A percentile compares a stretch with the other conserved stretches of the same genome.
Evolutionary conservation across 2,329 filamentous ascomycete species (phyloP).

Genomic region (Fusarium mundagurra): DNA sequence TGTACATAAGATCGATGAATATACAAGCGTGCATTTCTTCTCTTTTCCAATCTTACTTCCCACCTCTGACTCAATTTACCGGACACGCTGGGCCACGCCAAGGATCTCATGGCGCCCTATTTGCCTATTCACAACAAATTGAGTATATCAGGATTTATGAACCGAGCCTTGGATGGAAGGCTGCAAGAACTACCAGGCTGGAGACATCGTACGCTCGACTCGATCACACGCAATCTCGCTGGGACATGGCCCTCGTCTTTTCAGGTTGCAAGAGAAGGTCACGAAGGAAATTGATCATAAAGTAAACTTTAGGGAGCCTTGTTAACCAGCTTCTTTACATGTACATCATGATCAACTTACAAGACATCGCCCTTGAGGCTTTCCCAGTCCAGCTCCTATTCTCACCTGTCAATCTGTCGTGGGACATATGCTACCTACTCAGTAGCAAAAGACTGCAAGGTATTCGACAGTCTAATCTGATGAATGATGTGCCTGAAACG

Average conservation of each 20-base stretch:
- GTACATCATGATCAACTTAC: not conserved
- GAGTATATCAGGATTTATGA: not conserved
- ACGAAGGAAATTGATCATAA: fast-evolving
- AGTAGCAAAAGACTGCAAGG: not conserved
- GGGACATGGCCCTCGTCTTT: not conserved
- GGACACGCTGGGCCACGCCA: fast-evolving
- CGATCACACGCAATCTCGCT: not conserved
- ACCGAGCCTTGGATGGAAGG: not conserved
- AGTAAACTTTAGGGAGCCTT: not conserved
- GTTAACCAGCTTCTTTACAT: not conserved
- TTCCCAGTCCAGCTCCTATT: not conserved
- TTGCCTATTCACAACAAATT: too few relatives aligned
- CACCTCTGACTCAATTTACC: too few relatives aligned
- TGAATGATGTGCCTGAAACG: not conserved
- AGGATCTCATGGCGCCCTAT: too few relatives aligned
- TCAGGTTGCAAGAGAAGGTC: not conserved
- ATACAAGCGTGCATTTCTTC: not conserved
- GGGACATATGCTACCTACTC: not conserved
- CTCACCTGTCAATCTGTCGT: too few relatives aligned
- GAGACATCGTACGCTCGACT: not conserved
- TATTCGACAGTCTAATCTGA: not conserved
- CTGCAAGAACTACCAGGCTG: not conserved
- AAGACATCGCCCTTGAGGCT: fast-evolving
- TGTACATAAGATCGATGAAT: not conserved
- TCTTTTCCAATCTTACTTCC: not conserved